Evolutionary conservation across 2,329 filamentous ascomycete genomes (phyloP).

Genomic region (Fusarium napiforme): DNA sequence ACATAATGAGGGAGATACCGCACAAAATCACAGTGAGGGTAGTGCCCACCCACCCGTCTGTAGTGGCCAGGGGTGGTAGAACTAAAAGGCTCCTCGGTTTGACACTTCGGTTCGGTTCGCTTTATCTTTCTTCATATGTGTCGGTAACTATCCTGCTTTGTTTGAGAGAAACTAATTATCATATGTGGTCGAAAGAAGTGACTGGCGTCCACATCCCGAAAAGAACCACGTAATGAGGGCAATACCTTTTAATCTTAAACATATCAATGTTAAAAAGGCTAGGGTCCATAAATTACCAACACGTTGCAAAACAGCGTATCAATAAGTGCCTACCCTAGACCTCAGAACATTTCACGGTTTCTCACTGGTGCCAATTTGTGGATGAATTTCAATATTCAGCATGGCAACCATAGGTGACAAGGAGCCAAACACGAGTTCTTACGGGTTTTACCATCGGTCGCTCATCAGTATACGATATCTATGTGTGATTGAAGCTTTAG

Average conservation of each 20-base stretch:
- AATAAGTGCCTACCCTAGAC: not conserved
- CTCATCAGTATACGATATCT: not conserved
- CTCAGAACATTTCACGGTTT: not conserved
- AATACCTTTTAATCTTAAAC: not conserved
- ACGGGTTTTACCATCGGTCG: not conserved
- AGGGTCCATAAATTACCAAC: not conserved
- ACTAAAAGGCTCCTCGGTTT: not conserved
- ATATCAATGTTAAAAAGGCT: not conserved
- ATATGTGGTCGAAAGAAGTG: not conserved
- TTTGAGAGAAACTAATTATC: not conserved
- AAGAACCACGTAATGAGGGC: not conserved
- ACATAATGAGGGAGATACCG: too few species aligned
- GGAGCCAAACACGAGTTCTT: not conserved
- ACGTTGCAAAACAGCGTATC: not conserved
- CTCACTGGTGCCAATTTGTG: not conserved
- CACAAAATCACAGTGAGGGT: not conserved
- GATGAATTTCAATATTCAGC: not conserved
- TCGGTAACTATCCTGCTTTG: not conserved
- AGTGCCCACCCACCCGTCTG: too few species aligned
- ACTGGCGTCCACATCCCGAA: not conserved
- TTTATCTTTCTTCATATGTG: not conserved
- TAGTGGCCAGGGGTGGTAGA: not conserved
- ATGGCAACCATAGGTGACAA: not conserved
- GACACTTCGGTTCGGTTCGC: slow-evolving; percentile 8
- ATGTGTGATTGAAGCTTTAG: not conserved